Percentiles rank a stretch among this genome's conserved stretches.
Conservation (phyloP, 2,329 filamentous ascomycete species). For the Lecanicillium sp. region DNA sequence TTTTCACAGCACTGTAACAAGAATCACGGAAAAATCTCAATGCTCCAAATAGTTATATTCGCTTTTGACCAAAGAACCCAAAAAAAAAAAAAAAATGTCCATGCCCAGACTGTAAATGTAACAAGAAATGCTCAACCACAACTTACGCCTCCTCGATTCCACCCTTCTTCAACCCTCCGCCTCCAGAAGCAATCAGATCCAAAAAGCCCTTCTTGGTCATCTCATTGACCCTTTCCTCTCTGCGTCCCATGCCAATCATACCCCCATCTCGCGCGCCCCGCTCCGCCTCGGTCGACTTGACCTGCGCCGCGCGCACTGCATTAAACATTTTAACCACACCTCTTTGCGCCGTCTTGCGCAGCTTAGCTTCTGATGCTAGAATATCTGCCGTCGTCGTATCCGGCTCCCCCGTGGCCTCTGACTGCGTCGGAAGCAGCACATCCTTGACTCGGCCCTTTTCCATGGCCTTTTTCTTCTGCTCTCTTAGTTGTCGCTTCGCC, state of each 20-base stretch:
- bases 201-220: slow-evolving; percentile 97
- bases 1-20: slow-evolving; percentile 1
- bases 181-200: slow-evolving; percentile 70
- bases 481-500: slow-evolving; percentile 68
- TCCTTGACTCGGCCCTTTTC: slow-evolving; percentile 87
- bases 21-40: too few species aligned
- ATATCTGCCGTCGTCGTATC: slow-evolving; percentile 43
- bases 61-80: too few species aligned
- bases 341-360: slow-evolving; percentile 82
- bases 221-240: slow-evolving; percentile 84
- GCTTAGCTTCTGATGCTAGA: slow-evolving; percentile 64
- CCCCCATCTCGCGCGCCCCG: slow-evolving; percentile 61
- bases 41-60: too few species aligned
- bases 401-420: slow-evolving; percentile 28
- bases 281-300: slow-evolving; percentile 74
- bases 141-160: slow-evolving; percentile 47
- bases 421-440: slow-evolving; percentile 59
- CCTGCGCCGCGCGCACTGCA: slow-evolving; percentile 84
- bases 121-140: too few species aligned
- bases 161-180: slow-evolving; percentile 50
- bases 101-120: too few species aligned
- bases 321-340: slow-evolving; percentile 97
- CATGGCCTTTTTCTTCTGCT: slow-evolving; percentile 68
- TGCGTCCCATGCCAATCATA: slow-evolving; percentile 67
- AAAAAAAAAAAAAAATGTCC: too few species aligned